Evolutionary conservation across 2,329 filamentous ascomycete species (phyloP), one percentile per base, ranked within the genome.

Genomic region (Aspergillus uvarum): DNA sequence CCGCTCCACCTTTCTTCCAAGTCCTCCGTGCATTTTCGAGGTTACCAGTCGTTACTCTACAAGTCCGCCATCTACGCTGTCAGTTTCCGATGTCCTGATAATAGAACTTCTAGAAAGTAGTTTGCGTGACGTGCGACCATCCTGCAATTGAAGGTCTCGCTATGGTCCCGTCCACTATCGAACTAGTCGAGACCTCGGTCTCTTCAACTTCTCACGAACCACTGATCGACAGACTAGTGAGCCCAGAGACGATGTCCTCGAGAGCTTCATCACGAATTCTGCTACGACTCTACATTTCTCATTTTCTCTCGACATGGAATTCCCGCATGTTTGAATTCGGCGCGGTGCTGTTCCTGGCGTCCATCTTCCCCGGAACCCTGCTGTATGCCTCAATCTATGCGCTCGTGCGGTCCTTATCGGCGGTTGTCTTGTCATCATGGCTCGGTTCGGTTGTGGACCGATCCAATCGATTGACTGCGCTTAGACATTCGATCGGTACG

Each of bases 301-400:
- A 88, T 64, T 81, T 83, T 55, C 75, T 88, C 0, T 88, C 86
- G 4, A 83, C 85, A 52, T 87, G 84, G 84, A 89, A 88, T 71
- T 84, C 85, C 0, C 82, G 86, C 21, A 75, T 85, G 58, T 89
- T 88, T 63, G 85, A 89, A 68, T 88, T 88, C 58, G 86, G 81
- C 31, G 82, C 84, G 5, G 83, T 88, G 5, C 76, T 87, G 5
- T 87, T 83, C 70, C 76, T 87, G 10, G 83, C 84, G 0, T 72
- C 79, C 1, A 80, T 85, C 50, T 87, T 80, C 65, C 83, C 83
- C 0, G 75, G 79, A 0, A 90, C 87, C 0, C 76, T 92, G 22
- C 79, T 89, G 22, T 88, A 85, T 38, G 81, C 87, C 58, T 90
- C 88, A 0, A 75, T 88, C n/a, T 92, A 91, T 68, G 89, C 89